These are phyloP conservation scores for Anaeramoeba flamelloides DNA, from an alignment of 78 protist species.

Conservation along the genomic window DNA sequence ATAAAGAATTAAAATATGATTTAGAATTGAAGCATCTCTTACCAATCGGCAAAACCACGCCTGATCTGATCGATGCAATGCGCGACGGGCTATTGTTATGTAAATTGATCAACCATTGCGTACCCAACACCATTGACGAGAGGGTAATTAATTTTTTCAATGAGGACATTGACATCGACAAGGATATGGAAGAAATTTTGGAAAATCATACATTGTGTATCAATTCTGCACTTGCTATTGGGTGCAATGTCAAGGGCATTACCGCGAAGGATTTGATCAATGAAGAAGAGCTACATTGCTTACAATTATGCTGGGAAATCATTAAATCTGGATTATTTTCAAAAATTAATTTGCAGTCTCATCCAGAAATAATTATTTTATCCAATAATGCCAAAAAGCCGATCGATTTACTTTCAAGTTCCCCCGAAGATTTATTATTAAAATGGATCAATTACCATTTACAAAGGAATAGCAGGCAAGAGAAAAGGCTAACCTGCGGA, in stretches of 20 bases:
- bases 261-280: conserved; percentile 4
- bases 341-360: conserved; percentile 1
- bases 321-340: conserved; percentile 8
- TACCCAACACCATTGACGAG: conserved; percentile 41
- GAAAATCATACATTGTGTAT: conserved; percentile 23
- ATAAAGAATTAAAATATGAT: background rate
- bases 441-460: too few species aligned
- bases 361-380: conserved; percentile 21
- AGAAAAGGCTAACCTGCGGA: too few species aligned
- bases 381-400: too few species aligned
- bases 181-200: conserved; percentile 27
- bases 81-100: conserved; percentile 42
- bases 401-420: too few species aligned
- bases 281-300: conserved; percentile 3
- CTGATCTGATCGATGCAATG: conserved; percentile 14
- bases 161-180: background rate
- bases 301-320: conserved; percentile 13
- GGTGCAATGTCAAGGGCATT: conserved; percentile 8
- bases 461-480: too few species aligned
- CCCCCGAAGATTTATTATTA: too few species aligned
- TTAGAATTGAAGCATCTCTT: conserved; percentile 15
- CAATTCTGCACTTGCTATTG: conserved; percentile 33
- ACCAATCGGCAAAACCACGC: conserved; percentile 15
- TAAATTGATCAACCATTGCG: conserved; percentile 35
- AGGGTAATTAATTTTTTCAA: conserved; percentile 28